Conservation (phyloP, 192 early-diverging fungal species). For the Rhizoclosmatium globosum region DNA sequence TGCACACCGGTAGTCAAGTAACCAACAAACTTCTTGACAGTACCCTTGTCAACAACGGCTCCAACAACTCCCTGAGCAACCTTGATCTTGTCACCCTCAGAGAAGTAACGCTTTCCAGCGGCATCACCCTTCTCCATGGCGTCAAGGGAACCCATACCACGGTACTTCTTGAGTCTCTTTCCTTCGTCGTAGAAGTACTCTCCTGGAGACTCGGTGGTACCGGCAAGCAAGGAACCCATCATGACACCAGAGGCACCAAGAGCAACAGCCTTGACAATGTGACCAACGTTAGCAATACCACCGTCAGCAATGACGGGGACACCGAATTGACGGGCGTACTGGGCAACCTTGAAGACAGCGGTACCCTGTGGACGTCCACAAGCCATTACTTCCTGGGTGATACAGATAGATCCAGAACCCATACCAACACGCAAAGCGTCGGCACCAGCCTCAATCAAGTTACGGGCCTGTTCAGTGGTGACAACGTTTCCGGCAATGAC, state of each 20-base stretch:
- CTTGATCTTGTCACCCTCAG: slow-evolving; percentile 96
- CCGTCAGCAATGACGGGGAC: slow-evolving; percentile 98
- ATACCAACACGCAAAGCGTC: slow-evolving; percentile 96
- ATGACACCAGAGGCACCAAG: slow-evolving; percentile 97
- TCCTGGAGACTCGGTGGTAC: slow-evolving; percentile 94
- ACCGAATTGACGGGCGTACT: slow-evolving; percentile 92
- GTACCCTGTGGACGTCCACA: slow-evolving; percentile 98
- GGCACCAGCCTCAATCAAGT: slow-evolving; percentile 91
- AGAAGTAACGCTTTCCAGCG: slow-evolving; percentile 89
- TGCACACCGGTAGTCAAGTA: slow-evolving; percentile 95
- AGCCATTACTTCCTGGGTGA: slow-evolving; percentile 97
- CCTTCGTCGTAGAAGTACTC: slow-evolving; percentile 99
- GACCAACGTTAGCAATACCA: slow-evolving; percentile 93
- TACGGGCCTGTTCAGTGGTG: slow-evolving; percentile 92
- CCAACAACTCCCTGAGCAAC: slow-evolving; percentile 99
- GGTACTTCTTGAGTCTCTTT: slow-evolving; percentile 97
- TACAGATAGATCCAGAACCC: slow-evolving; percentile 98
- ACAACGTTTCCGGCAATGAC: slow-evolving; percentile 98
- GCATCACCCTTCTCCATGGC: slow-evolving; percentile 89
- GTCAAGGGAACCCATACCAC: slow-evolving; percentile 98
- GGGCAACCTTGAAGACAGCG: slow-evolving; percentile 94
- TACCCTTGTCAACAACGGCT: slow-evolving; percentile 97
- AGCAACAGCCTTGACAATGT: slow-evolving; percentile 91
- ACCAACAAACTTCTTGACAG: slow-evolving; percentile 89
- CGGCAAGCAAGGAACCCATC: slow-evolving; percentile 98